Conservation (phyloP, 805 yeast species). For the Ogataea pignaliae region DNA sequence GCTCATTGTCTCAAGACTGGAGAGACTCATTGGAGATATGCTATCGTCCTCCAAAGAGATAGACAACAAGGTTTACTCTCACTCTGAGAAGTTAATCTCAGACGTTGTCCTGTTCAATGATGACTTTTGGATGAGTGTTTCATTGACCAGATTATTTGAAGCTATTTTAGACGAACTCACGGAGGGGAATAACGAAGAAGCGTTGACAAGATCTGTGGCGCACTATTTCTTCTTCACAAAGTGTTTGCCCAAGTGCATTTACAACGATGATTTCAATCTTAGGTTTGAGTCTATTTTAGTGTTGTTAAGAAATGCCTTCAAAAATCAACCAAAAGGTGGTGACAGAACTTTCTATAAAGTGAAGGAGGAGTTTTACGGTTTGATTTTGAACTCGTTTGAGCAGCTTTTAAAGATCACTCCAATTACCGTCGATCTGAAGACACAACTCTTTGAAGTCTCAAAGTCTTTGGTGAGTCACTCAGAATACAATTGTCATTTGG, state of each 20-base stretch:
- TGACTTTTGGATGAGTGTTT: constrained; percentile 25
- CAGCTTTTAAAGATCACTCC: constrained; percentile 13
- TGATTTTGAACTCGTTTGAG: constrained; percentile 12
- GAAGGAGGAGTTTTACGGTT: constrained; percentile 36
- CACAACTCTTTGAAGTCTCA: constrained; percentile 8
- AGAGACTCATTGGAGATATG: constrained; percentile 25
- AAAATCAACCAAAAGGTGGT: constrained; percentile 15
- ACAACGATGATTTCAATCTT: constrained; percentile 20
- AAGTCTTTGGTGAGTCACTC: constrained; percentile 11
- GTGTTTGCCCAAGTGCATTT: constrained; percentile 21
- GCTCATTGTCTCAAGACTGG: constrained; percentile 17
- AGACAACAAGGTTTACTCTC: constrained; percentile 15
- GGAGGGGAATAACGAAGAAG: constrained; percentile 13
- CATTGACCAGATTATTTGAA: constrained; percentile 17
- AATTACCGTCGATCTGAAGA: constrained; percentile 2
- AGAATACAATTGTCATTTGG: constrained; percentile 15
- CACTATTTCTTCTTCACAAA: constrained; percentile 22
- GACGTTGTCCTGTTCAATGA: constrained; percentile 18
- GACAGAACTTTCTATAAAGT: constrained; percentile 38
- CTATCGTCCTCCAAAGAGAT: constrained; percentile 10
- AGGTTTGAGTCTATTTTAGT: constrained; percentile 16
- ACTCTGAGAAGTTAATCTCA: constrained; percentile 18
- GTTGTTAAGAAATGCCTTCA: constrained; percentile 18
- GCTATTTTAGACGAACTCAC: constrained; percentile 10
- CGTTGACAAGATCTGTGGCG: constrained; percentile 18